Percentiles rank a stretch among this genome's conserved stretches.
These are phyloP conservation scores for Lasiodiplodia hormozganensis DNA, from an alignment of 2,329 filamentous ascomycete genomes.

Conservation along the genomic window DNA sequence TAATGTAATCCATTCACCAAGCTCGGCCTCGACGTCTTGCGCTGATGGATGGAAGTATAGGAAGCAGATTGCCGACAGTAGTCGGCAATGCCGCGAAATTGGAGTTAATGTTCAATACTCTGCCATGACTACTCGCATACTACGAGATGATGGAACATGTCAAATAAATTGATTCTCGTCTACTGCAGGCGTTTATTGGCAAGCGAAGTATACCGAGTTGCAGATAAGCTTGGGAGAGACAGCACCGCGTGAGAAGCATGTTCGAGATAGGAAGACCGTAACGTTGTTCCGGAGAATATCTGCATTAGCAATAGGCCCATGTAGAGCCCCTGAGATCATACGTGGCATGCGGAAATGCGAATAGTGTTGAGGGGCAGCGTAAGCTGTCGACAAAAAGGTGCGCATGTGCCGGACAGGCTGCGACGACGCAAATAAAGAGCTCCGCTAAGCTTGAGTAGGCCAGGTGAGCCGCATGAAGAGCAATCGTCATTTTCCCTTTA, in stretches of 20 bases:
- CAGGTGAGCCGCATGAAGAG: neutral
- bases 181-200: no score
- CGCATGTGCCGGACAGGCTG: neutral
- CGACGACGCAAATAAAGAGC: neutral
- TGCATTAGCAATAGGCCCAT: neutral
- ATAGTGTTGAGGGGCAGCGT: neutral
- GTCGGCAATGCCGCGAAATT: neutral
- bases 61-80: neutral
- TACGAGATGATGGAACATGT: neutral
- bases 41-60: neutral
- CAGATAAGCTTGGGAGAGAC: neutral
- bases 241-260: neutral
- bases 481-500: neutral
- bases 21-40: neutral
- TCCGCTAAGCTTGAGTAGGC: neutral
- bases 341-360: neutral
- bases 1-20: neutral
- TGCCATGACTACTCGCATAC: neutral
- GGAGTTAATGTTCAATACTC: neutral
- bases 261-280: constrained; percentile 4
- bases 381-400: neutral
- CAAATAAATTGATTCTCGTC: no score
- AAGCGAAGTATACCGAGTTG: no score
- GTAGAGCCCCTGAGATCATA: neutral
- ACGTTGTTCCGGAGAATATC: neutral